These are phyloP conservation scores for Phytophthora tentaculata DNA, from an alignment of 352 stramenopile species.

Conservation along the genomic window DNA sequence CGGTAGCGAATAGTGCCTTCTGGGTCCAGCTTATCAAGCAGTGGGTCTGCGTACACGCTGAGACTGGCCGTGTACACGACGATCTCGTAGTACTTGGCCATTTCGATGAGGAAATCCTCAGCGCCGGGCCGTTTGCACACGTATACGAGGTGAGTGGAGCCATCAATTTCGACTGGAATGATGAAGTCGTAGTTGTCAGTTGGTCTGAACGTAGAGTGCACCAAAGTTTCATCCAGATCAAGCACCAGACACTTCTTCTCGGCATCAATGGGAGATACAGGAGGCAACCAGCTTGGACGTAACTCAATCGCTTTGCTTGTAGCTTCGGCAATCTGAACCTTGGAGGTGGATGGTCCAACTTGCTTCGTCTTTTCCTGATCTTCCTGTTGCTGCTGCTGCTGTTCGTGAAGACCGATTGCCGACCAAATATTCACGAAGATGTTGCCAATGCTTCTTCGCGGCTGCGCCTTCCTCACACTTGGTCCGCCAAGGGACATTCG, in stretches of 20 bases:
- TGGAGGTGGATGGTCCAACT: slow-evolving; percentile 24
- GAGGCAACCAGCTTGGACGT: slow-evolving; percentile 63
- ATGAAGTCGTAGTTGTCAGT: slow-evolving; percentile 96
- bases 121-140: slow-evolving; percentile 93
- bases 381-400: slow-evolving; percentile 25
- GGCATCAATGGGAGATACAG: slow-evolving; percentile 47
- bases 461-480: slow-evolving; percentile 19
- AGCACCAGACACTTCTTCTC: slow-evolving; percentile 93
- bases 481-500: slow-evolving; percentile 36
- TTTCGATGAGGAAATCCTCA: slow-evolving; percentile 96
- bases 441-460: slow-evolving; percentile 56
- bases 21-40: slow-evolving; percentile 96
- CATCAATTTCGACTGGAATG: slow-evolving; percentile 96
- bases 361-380: slow-evolving; percentile 33
- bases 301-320: slow-evolving; percentile 43
- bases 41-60: slow-evolving; percentile 97
- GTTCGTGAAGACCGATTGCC: slow-evolving; percentile 56
- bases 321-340: slow-evolving; percentile 18
- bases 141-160: slow-evolving; percentile 87
- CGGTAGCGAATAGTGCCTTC: slow-evolving; percentile 89
- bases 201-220: slow-evolving; percentile 96
- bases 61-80: slow-evolving; percentile 98
- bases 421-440: slow-evolving; percentile 80
- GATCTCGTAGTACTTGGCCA: slow-evolving; percentile 98
- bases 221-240: slow-evolving; percentile 98